Base-by-base conservation (phyloP, 2,329 filamentous ascomycete species). In the Pseudogymnoascus sp. region DNA sequence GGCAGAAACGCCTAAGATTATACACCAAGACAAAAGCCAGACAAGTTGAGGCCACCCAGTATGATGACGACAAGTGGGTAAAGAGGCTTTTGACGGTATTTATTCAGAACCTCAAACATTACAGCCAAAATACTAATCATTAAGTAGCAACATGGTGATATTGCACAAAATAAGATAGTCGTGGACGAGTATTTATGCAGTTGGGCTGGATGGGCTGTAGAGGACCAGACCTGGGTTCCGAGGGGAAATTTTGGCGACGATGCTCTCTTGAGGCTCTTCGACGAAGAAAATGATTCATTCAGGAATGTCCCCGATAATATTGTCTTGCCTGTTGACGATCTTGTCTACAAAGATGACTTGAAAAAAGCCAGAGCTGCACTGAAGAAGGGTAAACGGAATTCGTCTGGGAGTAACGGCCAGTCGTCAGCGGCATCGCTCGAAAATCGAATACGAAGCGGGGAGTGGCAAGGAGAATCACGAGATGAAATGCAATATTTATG, bases 101-200 rank as follows among this genome's bases (percentile, higher is more conserved):
- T 43, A 61, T 29, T 37, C 26, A 61, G 19, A 37, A 14, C 8
- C 16, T 23, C 35, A 14, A 16, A 41, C 35, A 61, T 23, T 4
- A 19, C 19, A 7, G 8, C 19, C 4, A 16, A 35, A 38, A 11
- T 14, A 61, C 43, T 62, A 60, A 62, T 14, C 26, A 6, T 59
- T 8, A 6, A 35, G 52, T 33, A 62, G 38, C 19, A 62, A 61
- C 31, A 29, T 31, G 21, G 61, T 14, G 26, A 16, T 26, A 35
- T 62, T 37, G 14, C 21, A 11, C 33, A 3, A 7, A 26, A 61
- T 21, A 38, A 55, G 19, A 11, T 31, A 10, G n/a, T 33, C 8
- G 21, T 62, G 21, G 38, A 33, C 5, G 62, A 63, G 21, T 63
- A 62, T 26, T 37, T 62, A 10, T 41, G 62, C 19, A 61, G 62